These are phyloP conservation scores for Puccinia horiana DNA, from an alignment of 1,284 basidiomycete species.

Conservation along the genomic window DNA sequence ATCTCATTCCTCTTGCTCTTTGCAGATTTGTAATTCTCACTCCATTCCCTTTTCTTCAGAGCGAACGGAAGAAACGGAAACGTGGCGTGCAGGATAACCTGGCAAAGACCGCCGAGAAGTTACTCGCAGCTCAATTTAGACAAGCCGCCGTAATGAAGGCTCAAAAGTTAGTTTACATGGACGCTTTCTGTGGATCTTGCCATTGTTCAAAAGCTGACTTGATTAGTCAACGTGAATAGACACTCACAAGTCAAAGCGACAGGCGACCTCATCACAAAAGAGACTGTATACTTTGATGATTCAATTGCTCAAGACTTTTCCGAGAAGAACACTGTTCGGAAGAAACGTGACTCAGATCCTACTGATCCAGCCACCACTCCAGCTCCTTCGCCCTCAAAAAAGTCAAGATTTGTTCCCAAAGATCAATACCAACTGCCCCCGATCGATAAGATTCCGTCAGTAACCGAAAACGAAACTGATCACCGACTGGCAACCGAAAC, in stretches of 20 bases:
- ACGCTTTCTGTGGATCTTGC: slow-evolving; percentile 15
- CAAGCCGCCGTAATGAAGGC: slow-evolving; percentile 81
- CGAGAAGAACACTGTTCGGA: slow-evolving; percentile 44
- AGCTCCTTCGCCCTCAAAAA: slow-evolving; percentile 16
- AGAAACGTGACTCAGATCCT: slow-evolving; percentile 27
- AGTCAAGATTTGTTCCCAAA: slow-evolving; percentile 51
- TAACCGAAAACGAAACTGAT: slow-evolving; percentile 66
- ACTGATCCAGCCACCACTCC: slow-evolving; percentile 28
- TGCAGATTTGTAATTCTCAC: background rate
- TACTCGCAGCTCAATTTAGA: slow-evolving; percentile 90
- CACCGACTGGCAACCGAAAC: slow-evolving; percentile 90
- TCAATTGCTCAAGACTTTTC: slow-evolving; percentile 33
- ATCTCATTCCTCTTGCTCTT: background rate
- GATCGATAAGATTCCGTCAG: slow-evolving; percentile 52
- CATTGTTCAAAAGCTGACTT: background rate
- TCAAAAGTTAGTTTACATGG: slow-evolving; percentile 59
- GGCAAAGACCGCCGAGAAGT: slow-evolving; percentile 68
- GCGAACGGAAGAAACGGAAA: slow-evolving; percentile 50
- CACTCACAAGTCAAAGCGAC: slow-evolving; percentile 60
- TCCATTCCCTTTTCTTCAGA: slow-evolving; percentile 20
- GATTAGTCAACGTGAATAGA: background rate
- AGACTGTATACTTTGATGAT: slow-evolving; percentile 56
- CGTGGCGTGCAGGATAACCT: slow-evolving; percentile 57
- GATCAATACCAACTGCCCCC: slow-evolving; percentile 57
- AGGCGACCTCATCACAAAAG: slow-evolving; percentile 72